Evolutionary conservation across 225 moss, liverwort and hornwort genomes (phyloP).

Genomic region (Climacium dendroides): DNA sequence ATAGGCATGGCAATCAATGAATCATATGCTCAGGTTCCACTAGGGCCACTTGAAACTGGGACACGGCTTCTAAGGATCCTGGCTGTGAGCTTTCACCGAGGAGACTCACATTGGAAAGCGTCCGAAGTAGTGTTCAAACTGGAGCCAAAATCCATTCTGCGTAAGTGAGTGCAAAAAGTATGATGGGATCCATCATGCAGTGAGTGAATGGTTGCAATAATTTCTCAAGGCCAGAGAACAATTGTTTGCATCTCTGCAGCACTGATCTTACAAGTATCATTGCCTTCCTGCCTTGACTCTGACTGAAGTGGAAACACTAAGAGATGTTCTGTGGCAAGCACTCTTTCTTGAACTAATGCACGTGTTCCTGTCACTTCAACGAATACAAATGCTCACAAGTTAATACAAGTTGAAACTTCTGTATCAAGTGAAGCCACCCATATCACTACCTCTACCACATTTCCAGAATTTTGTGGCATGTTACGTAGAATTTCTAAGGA

Average conservation of each 20-base stretch:
- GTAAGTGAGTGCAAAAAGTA: neutral
- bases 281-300: too few species aligned
- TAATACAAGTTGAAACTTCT: too few species aligned
- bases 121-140: too few species aligned
- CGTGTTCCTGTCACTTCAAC: too few species aligned
- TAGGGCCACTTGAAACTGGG: too few species aligned
- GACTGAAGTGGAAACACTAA: neutral
- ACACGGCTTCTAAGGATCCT: neutral
- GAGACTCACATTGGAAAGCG: neutral
- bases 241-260: neutral
- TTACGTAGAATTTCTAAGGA: neutral
- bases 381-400: too few species aligned
- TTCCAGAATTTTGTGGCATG: neutral
- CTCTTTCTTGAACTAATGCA: too few species aligned
- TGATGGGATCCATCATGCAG: neutral
- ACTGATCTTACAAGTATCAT: neutral
- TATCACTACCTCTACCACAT: neutral
- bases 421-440: too few species aligned
- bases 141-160: too few species aligned
- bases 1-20: neutral
- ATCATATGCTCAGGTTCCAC: neutral
- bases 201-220: neutral
- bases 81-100: neutral
- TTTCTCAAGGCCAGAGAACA: neutral
- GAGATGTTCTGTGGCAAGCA: neutral